Conservation (phyloP, 257 asterid species). For the Solanum lycopersicoides region DNA sequence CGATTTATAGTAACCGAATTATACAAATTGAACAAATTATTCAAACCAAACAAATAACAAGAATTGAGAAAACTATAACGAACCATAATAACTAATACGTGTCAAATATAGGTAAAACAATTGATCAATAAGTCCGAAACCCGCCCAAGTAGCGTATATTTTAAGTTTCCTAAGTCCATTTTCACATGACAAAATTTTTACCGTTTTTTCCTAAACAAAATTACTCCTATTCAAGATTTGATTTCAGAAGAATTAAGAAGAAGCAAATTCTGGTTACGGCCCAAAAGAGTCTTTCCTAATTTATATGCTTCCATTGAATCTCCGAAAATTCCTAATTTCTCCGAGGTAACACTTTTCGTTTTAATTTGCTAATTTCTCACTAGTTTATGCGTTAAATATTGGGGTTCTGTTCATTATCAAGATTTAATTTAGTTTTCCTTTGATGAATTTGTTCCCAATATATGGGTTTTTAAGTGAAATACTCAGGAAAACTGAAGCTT, state of each 20-base stretch:
- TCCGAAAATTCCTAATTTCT: constrained; percentile 3
- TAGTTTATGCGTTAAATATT: not conserved
- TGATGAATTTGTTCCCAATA: not conserved
- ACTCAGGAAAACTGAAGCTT: not conserved
- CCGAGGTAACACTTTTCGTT: constrained; percentile 21
- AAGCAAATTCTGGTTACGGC: not conserved
- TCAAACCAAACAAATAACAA: not conserved
- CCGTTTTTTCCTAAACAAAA: not conserved
- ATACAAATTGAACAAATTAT: too few relatives aligned
- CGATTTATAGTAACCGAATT: not conserved
- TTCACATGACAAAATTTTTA: not conserved
- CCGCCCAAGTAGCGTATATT: not conserved
- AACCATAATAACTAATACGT: too few relatives aligned
- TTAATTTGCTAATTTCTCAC: not conserved
- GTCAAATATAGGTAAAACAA: not conserved
- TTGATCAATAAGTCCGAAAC: not conserved
- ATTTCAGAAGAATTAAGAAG: not conserved
- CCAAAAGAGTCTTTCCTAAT: not conserved
- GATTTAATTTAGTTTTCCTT: not conserved
- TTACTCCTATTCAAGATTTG: too few relatives aligned
- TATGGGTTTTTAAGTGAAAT: not conserved
- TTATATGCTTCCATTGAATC: constrained; percentile 11
- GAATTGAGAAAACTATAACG: rapidly evolving
- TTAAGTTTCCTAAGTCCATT: not conserved
- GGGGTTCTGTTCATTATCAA: not conserved